phyloP scores from a whole-genome alignment of 2,329 filamentous ascomycete species.

The Paraconiothyrium brasiliense region DNA sequence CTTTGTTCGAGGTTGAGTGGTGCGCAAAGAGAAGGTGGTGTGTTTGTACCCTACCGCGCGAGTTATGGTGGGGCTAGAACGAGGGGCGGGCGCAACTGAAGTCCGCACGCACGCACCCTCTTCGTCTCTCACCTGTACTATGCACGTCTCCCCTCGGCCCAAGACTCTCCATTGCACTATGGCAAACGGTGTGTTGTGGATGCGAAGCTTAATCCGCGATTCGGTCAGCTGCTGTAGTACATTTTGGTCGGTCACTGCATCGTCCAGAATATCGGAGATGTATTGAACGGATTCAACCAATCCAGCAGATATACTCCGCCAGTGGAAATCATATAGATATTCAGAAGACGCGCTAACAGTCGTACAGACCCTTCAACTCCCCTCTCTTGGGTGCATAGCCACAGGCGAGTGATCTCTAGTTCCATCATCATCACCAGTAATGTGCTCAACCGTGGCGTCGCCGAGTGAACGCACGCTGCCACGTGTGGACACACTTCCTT shows the following conservation, averaged over 20 bases:
- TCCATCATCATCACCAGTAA: too few relatives aligned
- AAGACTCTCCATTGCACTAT: not conserved
- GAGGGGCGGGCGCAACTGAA: not conserved
- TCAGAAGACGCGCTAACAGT: not conserved
- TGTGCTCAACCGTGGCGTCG: not conserved
- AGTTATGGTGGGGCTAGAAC: not conserved
- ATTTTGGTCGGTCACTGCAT: too few relatives aligned
- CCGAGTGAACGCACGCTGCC: not conserved
- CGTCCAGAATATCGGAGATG: too few relatives aligned
- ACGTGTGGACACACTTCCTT: not conserved
- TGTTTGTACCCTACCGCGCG: not conserved
- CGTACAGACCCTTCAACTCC: not conserved
- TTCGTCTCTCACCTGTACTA: conserved; percentile 3
- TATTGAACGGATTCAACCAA: too few relatives aligned
- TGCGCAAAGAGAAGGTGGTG: conserved; percentile 2
- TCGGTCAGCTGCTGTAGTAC: too few relatives aligned
- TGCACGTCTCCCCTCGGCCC: not conserved
- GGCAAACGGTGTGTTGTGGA: too few relatives aligned
- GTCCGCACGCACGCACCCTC: conserved; percentile 1
- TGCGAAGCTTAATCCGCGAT: too few relatives aligned
- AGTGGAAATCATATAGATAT: not conserved
- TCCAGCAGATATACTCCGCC: too few relatives aligned
- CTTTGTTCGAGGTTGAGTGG: conserved; percentile 1
- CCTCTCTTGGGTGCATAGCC: not conserved
- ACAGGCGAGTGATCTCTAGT: not conserved